A percentile compares a stretch with the other conserved stretches of the same genome.
These are phyloP conservation scores for Friedmanniomyces simplex DNA, from an alignment of 495 filamentous ascomycete genomes.

Conservation along the genomic window DNA sequence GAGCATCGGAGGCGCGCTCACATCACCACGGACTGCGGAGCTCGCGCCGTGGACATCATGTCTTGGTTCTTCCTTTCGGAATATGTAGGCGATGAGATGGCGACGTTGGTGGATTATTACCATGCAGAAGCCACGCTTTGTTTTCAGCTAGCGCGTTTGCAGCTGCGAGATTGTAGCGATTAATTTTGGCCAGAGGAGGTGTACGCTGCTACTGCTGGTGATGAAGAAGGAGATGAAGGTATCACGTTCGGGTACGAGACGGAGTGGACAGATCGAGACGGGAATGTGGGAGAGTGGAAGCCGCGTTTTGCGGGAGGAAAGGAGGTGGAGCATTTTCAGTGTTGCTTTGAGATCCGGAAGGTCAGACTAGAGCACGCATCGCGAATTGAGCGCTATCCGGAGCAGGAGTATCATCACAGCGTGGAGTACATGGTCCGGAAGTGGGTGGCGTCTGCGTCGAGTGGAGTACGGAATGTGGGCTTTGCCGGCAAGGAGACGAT, in stretches of 20 bases:
- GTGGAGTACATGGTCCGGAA: not conserved
- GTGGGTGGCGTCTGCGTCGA: not conserved
- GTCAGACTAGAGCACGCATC: not conserved
- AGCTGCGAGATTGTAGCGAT: too few relatives aligned
- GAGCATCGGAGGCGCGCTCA: too few relatives aligned
- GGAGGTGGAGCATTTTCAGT: not conserved
- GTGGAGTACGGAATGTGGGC: not conserved
- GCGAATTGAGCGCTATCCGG: not conserved
- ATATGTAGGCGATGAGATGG: too few relatives aligned
- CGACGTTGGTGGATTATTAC: too few relatives aligned
- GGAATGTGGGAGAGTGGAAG: not conserved
- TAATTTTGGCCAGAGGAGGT: too few relatives aligned
- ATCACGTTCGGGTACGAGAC: not conserved
- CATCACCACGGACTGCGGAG: too few relatives aligned
- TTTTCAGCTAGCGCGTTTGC: too few relatives aligned
- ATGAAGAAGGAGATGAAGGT: too few relatives aligned
- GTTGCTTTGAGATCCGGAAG: not conserved
- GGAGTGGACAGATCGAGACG: not conserved
- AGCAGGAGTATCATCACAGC: not conserved
- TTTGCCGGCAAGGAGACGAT: not conserved
- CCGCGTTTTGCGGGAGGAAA: not conserved
- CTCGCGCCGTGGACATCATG: too few relatives aligned
- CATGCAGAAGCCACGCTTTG: too few relatives aligned
- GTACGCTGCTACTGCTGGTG: too few relatives aligned
- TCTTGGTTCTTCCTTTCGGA: too few relatives aligned